Base-by-base conservation (phyloP, 345 rosid species). In the Mallotus nudiflorus region DNA sequence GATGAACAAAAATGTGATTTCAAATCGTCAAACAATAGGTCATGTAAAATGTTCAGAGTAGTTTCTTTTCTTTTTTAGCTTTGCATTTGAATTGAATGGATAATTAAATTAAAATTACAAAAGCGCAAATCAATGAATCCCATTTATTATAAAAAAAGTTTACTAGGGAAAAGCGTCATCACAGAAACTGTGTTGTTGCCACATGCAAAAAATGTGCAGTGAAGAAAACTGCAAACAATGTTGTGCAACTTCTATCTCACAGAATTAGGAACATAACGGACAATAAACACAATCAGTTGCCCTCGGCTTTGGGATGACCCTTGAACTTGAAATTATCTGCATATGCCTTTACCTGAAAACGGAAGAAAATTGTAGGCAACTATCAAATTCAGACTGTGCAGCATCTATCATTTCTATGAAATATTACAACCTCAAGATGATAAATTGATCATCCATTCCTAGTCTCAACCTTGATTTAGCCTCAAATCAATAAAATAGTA, bases 291-390 rank as follows among this genome's bases (percentile, higher is more conserved):
- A 53, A 67, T 85, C 77, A 80, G 46, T 67, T 74, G 40, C 39
- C 75, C 37, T 84, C 81, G 29, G 84, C 27, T 70, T 83, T 64
- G 18, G 76, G 73, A 48, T 49, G 44, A 55, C 80, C 73, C 65
- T 54, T 77, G 54, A 71, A 77, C 65, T 77, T 77, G 73, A 77
- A 77, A 66, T 77, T 77, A 27, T 77, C 76, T 5, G 76, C 80
- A 54, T 71, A 71, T 31, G 76, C 45, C 65, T 77, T 77, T 28
- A 66, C 69, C 76, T 77, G 73, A 25, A 61, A 57, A 9, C 9
- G 61, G 14, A 76, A 65, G 49, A 65, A 31, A 37, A 15, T 7
- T 10, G 40, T 22, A 42, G 37, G 28, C 50, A 49, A 9, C 11
- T 9, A n/a, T 50, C 5, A 6, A 28, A 52, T 35, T 8, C 14